Evolutionary conservation across 106 monocot genomes (phyloP), one percentile per base, ranked within the genome.

Genomic region (Dendrobium catenatum): DNA sequence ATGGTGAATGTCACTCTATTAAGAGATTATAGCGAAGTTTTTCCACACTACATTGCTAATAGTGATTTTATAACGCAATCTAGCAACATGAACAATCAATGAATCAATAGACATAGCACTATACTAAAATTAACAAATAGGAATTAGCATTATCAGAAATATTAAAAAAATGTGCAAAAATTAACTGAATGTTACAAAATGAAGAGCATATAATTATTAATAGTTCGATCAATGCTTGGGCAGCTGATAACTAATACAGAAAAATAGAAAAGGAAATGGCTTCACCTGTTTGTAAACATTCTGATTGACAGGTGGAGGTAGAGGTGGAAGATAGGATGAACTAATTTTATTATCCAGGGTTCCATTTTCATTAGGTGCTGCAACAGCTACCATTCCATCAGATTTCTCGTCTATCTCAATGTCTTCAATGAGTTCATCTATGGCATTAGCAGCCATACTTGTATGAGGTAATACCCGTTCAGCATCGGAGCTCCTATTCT

Each of bases 401-500:
- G 76, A 73, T 79, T 77, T 92, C 42, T 90, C 86, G 33, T 88
- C 94, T 64, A 90, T 68, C 70, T 92, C 94, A 84, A 85, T 77
- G 48, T 83, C 85, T 68, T 94, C 91, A 79, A 82, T 80, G 13
- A 87, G 78, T 42, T 95, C 94, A 87, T 95, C 94, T 49, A 87
- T 80, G 24, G 83, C 92, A 80, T 95, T 84, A 78, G 88, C 92
- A 84, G 90, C 92, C 82, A 95, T 87, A 68, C 92, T 86, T 77
- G 89, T 94, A 49, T 81, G 79, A 68, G 94, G 92, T 51, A 90
- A 31, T 19, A 42, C 19, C 47, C 81, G 79, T 7, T 79, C 76
- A 0, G 24, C 72, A 4, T 90, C 90, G 79, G 84, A 88, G 51
- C 68, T 74, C 83, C 87, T 90, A 16, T 59, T 72, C 92, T 95